Evolutionary conservation across 192 early-diverging fungal genomes (phyloP), one percentile per base, ranked within the genome.

Genomic region (Backusella mclennaniae): DNA sequence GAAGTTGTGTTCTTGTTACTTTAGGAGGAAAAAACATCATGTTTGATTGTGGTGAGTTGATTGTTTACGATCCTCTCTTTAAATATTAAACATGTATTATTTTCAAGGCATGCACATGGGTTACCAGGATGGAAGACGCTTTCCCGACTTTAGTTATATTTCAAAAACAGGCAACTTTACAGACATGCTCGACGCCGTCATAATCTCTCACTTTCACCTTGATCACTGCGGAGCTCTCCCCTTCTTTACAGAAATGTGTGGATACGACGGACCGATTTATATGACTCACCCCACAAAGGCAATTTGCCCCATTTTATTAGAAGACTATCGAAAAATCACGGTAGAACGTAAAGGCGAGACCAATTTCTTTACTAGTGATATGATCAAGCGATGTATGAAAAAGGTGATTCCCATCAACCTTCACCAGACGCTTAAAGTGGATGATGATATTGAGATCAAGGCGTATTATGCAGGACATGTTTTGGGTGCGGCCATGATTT

Each of bases 391-490:
- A 76, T 98, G 95, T 82, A 95, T 98, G 94, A 92, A 92, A 52
- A 99, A 98, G 80, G 97, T 99, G 23, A 92, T 93, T 0, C 86
- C 95, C 7, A 87, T 97, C 15, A 90, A 96, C 69, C 83, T 98
- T 49, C 92, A 95, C 79, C 91, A 97, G 76, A 95, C 92, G 7
- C 88, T 96, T 71, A 86, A 90, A 85, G 91, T 93, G 4, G 95
- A 96, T 79, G 91, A 92, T 31, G 94, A 98, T 67, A 85, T 95
- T 26, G 90, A 92, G 76, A 90, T 95, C 46, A 88, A 89, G 53
- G 92, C 92, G 6, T 99, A 98, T 77, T 98, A 99, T 84, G 98
- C 98, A 12, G 98, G 98, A 0, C 98, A 99, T 77, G 98, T 99
- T 3, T 87, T 99, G 29, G 98, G 98, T 4, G 98, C 98, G 0